Conservation (phyloP, 1,284 basidiomycete species). For the Mrakiaceae sp. region DNA sequence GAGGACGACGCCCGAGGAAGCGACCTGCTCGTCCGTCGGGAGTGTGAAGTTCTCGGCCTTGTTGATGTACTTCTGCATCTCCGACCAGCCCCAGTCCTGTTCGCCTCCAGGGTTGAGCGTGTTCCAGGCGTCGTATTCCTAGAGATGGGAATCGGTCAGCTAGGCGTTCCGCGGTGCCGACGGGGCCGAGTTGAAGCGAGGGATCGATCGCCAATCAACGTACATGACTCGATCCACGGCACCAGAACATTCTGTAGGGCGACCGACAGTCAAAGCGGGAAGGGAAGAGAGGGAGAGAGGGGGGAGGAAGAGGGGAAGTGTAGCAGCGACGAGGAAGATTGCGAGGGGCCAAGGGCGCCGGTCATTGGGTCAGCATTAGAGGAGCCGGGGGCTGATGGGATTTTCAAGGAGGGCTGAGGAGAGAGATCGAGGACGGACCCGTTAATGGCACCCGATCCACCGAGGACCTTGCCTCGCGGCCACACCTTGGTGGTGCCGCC, state of each 20-base stretch:
- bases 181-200: too few species aligned
- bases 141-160: neutral
- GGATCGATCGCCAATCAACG: too few species aligned
- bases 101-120: constrained; percentile 29
- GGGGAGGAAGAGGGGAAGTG: too few species aligned
- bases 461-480: constrained; percentile 57
- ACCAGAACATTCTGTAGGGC: constrained; percentile 45
- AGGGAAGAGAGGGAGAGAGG: too few species aligned
- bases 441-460: constrained; percentile 57
- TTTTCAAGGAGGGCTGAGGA: too few species aligned
- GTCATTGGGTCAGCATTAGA: too few species aligned
- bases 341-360: too few species aligned
- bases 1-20: constrained; percentile 28
- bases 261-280: too few species aligned
- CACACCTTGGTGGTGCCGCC: constrained; percentile 32
- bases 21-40: constrained; percentile 27
- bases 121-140: constrained; percentile 34
- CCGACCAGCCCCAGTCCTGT: constrained; percentile 33
- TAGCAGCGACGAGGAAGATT: too few species aligned
- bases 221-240: constrained; percentile 22
- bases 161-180: too few species aligned
- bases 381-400: too few species aligned
- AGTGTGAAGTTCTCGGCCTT: constrained; percentile 39
- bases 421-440: constrained; percentile 23
- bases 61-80: constrained; percentile 25